Evolutionary conservation across 768 basidiomycete genomes (phyloP).

Genomic region (Mycena filopes): DNA sequence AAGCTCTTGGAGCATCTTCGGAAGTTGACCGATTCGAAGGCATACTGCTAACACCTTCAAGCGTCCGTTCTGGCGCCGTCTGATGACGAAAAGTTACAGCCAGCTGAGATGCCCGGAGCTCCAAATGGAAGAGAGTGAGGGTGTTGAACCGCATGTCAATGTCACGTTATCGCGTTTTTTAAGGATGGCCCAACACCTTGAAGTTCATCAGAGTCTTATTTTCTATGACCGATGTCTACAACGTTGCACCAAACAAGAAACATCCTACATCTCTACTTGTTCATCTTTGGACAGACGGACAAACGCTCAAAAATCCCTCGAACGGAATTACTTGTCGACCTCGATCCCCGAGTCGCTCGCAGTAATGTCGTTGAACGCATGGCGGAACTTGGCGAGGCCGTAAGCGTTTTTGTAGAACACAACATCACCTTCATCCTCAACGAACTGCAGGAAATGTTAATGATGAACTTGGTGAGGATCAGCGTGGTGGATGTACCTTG

Average conservation of each 20-base stretch:
- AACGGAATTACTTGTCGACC: slow-evolving; percentile 54
- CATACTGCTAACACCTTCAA: no score
- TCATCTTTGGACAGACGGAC: neutral
- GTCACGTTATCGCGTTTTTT: no score
- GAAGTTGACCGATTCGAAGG: no score
- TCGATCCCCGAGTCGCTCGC: slow-evolving; percentile 67
- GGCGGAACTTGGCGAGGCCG: slow-evolving; percentile 79
- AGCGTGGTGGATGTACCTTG: slow-evolving; percentile 58
- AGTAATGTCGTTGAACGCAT: slow-evolving; percentile 70
- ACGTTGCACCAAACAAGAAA: slow-evolving; percentile 19
- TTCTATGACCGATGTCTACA: no score
- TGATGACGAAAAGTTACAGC: no score
- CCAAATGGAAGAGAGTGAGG: no score
- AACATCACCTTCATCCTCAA: slow-evolving; percentile 93
- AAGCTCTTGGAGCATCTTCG: no score
- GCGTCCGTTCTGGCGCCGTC: no score
- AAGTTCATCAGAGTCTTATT: no score
- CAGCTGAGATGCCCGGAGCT: no score
- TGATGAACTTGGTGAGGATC: neutral
- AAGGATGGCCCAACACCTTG: no score
- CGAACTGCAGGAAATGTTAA: slow-evolving; percentile 62
- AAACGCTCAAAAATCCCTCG: neutral
- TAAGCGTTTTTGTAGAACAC: slow-evolving; percentile 90
- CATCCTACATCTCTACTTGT: slow-evolving; percentile 9
- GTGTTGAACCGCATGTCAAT: no score